Conservation (phyloP, 2,329 filamentous ascomycete species). For the Apiospora phragmitis region DNA sequence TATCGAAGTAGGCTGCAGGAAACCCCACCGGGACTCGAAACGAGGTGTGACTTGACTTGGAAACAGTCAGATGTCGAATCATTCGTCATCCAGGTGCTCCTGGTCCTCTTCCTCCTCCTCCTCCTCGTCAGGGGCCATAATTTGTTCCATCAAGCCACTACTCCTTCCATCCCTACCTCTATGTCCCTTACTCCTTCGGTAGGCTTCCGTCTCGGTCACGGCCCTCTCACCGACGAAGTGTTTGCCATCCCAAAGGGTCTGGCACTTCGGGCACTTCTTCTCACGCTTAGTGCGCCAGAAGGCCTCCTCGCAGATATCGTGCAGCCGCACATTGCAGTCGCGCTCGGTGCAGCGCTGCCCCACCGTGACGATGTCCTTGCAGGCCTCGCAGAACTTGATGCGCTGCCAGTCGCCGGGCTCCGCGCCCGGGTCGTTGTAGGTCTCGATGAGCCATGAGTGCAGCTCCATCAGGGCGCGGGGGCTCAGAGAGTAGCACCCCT, state of each 20-base stretch:
- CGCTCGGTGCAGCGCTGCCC: constrained; percentile 74
- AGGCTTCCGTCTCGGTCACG: constrained; percentile 54
- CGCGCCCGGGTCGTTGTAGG: constrained; percentile 76
- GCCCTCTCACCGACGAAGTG: constrained; percentile 58
- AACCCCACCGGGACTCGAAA: not conserved
- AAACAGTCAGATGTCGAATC: not conserved
- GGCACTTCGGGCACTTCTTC: constrained; percentile 65
- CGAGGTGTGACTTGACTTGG: not conserved
- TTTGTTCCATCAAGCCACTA: constrained; percentile 36
- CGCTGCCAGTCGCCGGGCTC: constrained; percentile 64
- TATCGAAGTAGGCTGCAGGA: not conserved
- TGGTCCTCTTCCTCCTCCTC: constrained; percentile 7
- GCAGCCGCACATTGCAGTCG: constrained; percentile 70
- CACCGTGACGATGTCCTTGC: constrained; percentile 84
- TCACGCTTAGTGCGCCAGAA: constrained; percentile 69
- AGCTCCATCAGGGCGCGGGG: constrained; percentile 84
- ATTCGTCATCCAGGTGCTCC: not conserved
- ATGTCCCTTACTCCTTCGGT: constrained; percentile 43
- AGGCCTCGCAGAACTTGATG: constrained; percentile 86
- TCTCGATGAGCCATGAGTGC: constrained; percentile 78
- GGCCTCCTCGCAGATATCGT: constrained; percentile 72
- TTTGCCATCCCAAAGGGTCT: constrained; percentile 48
- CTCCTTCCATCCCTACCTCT: constrained; percentile 32
- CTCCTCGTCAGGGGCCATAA: constrained; percentile 32
- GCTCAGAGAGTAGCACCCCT: constrained; percentile 74